phyloP scores from a whole-genome alignment of 495 filamentous ascomycete species.

The Thermochaetoides thermophila region DNA sequence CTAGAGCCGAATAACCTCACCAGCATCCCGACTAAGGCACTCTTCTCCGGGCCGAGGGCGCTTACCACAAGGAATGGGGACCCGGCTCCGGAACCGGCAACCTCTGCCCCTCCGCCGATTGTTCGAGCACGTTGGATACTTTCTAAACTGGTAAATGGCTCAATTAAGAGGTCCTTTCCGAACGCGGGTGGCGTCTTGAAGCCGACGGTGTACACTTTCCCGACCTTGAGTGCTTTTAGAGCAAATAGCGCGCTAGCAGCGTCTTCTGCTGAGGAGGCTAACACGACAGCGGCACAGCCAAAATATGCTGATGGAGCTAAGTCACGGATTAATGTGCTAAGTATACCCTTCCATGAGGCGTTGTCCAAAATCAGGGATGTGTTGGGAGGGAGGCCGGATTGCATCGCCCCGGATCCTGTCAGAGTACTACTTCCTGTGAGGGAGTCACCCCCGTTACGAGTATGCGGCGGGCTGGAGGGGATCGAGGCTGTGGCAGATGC shows the following conservation, averaged over 20 bases:
- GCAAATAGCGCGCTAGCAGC: slow-evolving; percentile 65
- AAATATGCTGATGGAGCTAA: slow-evolving; percentile 69
- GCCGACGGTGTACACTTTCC: slow-evolving; percentile 69
- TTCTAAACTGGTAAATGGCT: slow-evolving; percentile 68
- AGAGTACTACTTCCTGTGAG: slow-evolving; percentile 15
- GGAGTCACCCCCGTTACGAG: neutral
- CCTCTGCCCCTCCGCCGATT: slow-evolving; percentile 10
- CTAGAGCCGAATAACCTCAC: slow-evolving; percentile 47
- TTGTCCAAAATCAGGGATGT: slow-evolving; percentile 57
- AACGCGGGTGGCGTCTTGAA: slow-evolving; percentile 56
- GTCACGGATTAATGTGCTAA: slow-evolving; percentile 63
- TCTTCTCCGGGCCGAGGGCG: slow-evolving; percentile 62
- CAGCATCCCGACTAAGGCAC: slow-evolving; percentile 62
- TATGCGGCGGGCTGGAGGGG: slow-evolving; percentile 24
- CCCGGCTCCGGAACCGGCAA: slow-evolving; percentile 11
- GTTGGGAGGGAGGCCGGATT: slow-evolving; percentile 21
- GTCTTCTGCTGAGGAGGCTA: slow-evolving; percentile 51
- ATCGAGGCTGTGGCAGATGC: slow-evolving; percentile 23
- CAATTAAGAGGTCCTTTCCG: slow-evolving; percentile 38
- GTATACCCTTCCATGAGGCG: slow-evolving; percentile 69
- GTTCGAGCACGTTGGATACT: slow-evolving; percentile 51
- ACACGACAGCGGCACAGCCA: slow-evolving; percentile 55
- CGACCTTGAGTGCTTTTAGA: slow-evolving; percentile 55
- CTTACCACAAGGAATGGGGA: slow-evolving; percentile 71
- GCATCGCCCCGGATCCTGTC: slow-evolving; percentile 5